phyloP scores from a whole-genome alignment of 2,329 filamentous ascomycete genomes.

The Rasamsonia emersonii region DNA sequence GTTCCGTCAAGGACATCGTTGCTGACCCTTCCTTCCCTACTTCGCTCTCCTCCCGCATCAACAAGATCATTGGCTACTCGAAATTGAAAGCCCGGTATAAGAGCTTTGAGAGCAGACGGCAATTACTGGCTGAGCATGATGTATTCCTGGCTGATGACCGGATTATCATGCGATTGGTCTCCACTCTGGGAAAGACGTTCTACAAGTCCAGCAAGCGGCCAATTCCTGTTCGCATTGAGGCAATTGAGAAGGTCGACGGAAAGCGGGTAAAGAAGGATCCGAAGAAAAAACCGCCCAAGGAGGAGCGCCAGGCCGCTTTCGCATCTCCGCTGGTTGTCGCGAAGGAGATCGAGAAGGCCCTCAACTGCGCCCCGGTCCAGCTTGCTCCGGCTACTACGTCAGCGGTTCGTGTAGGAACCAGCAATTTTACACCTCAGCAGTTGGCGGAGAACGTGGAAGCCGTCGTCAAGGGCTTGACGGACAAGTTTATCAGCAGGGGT shows the following conservation, averaged over 20 bases:
- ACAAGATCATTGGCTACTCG: slow-evolving; percentile 67
- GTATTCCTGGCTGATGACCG: slow-evolving; percentile 89
- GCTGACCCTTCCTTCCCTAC: slow-evolving; percentile 63
- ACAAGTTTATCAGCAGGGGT: slow-evolving; percentile 73
- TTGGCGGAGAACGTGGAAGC: slow-evolving; percentile 72
- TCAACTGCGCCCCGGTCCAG: slow-evolving; percentile 70
- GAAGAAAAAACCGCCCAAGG: slow-evolving; percentile 38
- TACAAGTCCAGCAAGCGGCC: slow-evolving; percentile 84
- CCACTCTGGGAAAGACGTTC: slow-evolving; percentile 81
- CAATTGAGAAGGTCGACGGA: slow-evolving; percentile 52
- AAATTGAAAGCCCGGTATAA: slow-evolving; percentile 87
- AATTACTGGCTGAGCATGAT: slow-evolving; percentile 78
- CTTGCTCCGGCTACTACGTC: slow-evolving; percentile 72
- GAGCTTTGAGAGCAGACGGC: slow-evolving; percentile 77
- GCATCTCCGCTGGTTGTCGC: slow-evolving; percentile 60
- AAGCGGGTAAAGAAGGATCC: slow-evolving; percentile 52
- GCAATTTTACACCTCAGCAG: slow-evolving; percentile 65
- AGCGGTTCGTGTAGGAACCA: slow-evolving; percentile 68
- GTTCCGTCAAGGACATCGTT: slow-evolving; percentile 82
- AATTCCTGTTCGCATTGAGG: slow-evolving; percentile 67
- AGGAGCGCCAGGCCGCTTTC: slow-evolving; percentile 37
- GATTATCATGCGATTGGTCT: slow-evolving; percentile 63
- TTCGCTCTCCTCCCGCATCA: slow-evolving; percentile 58
- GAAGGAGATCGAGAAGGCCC: slow-evolving; percentile 69
- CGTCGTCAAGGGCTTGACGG: slow-evolving; percentile 60